Percentiles rank a stretch among this genome's conserved stretches.
These are phyloP conservation scores for Helianthus annuus DNA, from an alignment of 129 eudicot genomes.

Conservation along the genomic window HanXRQr2.0-SUNRISE NC_035439.2:3146489-3146988, in stretches of 20 bases:
- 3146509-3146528: background rate
- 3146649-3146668: background rate
- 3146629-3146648: background rate
- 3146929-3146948: constrained; percentile 1
- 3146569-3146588: background rate
- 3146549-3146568: background rate
- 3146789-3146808: too few species aligned
- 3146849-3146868: background rate
- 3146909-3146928: constrained; percentile 12
- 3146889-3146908: background rate
- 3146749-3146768: background rate
- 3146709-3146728: background rate
- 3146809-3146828: too few species aligned
- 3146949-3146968: too few species aligned
- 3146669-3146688: background rate
- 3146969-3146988: too few species aligned
- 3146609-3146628: background rate
- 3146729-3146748: background rate
- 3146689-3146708: background rate
- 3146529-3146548: background rate
- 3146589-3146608: background rate
- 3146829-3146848: too few species aligned
- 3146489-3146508: background rate
- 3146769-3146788: too few species aligned
- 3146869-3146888: background rate